Evolutionary conservation across 2,329 filamentous ascomycete species (phyloP), one percentile per base, ranked within the genome.

Genomic region (Microcyclosporella mali): DNA sequence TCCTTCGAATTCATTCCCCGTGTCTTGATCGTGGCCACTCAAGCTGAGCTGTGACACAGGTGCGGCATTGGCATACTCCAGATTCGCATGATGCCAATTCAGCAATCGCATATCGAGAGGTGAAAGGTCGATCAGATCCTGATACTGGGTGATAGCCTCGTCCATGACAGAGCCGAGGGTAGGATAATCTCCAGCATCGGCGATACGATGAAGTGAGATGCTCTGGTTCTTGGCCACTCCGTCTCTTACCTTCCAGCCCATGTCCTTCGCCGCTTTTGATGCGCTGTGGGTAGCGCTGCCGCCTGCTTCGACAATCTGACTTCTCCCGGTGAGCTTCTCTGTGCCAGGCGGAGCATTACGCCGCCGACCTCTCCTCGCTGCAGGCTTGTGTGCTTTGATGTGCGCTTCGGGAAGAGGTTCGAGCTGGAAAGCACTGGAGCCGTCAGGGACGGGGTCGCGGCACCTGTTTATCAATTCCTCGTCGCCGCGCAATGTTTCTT

Each of bases 31-130:
- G 87, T 94, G 97, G 0, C 89, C 83, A 6, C 83, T 81, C 11
- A 98, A 77, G 63, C 90, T 97, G 14, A 98, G 77, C 50, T 85
- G 84, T 52, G 85, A 82, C 41, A 95, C 81, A 52, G 88, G 94
- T 2, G 82, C 86, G 2, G 92, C 92, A 63, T 97, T 98, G 50
- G 90, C 94, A 61, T 98, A 98, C 65, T 98, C 92, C 11, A 98
- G 75, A 60, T 98, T 98, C 52, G 94, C 94, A 63, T 95, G 85
- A 65, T 98, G 94, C 92, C 92, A 98, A 60, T 95, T 98, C 58
- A 97, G 76, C 12, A 98, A 72, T 34, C 92, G 80, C 65, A 94
- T 82, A 58, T 98, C 92, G 60, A 88, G 85, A 1, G 89, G 78
- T 11, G 81, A 86, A 40, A 98, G 69, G 45, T 94, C 83, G 19